A percentile compares a stretch with the other conserved stretches of the same genome.
These are phyloP conservation scores for Rhizophagus prolifer DNA, from an alignment of 192 early-diverging fungal species.

Conservation along the genomic window DNA sequence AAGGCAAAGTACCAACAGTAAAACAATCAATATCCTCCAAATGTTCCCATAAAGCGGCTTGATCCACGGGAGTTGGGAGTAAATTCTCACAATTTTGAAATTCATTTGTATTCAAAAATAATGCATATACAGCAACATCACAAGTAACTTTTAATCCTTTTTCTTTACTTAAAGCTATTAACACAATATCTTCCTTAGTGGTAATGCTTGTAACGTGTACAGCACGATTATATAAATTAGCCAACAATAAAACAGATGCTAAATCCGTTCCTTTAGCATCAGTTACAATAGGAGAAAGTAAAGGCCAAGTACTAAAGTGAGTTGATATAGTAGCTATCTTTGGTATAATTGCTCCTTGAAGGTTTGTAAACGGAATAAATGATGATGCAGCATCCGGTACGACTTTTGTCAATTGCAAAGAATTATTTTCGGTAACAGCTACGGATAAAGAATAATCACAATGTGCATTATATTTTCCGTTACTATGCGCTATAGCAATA, in stretches of 20 bases:
- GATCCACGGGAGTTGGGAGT: conserved; percentile 56
- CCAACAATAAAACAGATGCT: conserved; percentile 84
- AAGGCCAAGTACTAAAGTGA: conserved; percentile 82
- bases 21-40: conserved; percentile 89
- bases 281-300: conserved; percentile 70
- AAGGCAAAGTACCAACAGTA: conserved; percentile 74
- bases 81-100: conserved; percentile 38
- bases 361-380: conserved; percentile 61
- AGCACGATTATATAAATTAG: conserved; percentile 77
- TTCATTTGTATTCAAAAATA: conserved; percentile 69
- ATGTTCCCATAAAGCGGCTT: conserved; percentile 80
- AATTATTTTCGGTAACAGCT: conserved; percentile 70
- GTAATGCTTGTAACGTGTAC: conserved; percentile 88
- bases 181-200: conserved; percentile 74
- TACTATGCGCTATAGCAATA: conserved; percentile 51
- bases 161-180: conserved; percentile 84
- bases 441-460: conserved; percentile 75
- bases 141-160: conserved; percentile 87
- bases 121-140: conserved; percentile 86
- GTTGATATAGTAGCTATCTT: conserved; percentile 65
- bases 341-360: conserved; percentile 41
- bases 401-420: conserved; percentile 41
- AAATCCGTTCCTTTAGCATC: conserved; percentile 86
- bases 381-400: conserved; percentile 52
- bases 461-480: conserved; percentile 47